These are phyloP conservation scores for Hypoxylon rickii DNA, from an alignment of 495 filamentous ascomycete species.

Conservation along the genomic window DNA sequence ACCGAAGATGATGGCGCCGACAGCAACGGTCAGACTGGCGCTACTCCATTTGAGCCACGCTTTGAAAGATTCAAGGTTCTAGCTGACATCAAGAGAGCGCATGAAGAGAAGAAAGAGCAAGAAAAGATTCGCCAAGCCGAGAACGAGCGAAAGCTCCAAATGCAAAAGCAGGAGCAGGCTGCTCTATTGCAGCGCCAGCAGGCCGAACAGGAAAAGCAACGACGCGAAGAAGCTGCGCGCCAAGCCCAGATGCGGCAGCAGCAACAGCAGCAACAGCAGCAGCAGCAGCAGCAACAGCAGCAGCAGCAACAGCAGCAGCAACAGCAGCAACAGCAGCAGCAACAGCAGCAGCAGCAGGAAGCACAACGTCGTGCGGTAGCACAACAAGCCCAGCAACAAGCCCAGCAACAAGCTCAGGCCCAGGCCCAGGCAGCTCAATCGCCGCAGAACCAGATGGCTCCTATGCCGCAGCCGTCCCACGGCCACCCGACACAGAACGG, in stretches of 20 bases:
- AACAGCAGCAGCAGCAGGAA: conserved; percentile 50
- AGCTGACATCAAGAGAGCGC: conserved; percentile 77
- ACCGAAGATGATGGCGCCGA: conserved; percentile 64
- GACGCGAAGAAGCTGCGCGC: conserved; percentile 42
- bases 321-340: conserved; percentile 35
- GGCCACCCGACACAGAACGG: conserved; percentile 50
- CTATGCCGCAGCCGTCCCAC: conserved; percentile 39
- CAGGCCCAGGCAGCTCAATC: conserved; percentile 49
- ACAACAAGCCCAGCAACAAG: conserved; percentile 52
- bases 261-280: conserved; percentile 36
- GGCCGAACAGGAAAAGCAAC: conserved; percentile 42
- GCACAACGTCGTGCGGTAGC: conserved; percentile 40
- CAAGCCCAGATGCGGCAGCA: conserved; percentile 39
- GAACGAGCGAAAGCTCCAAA: conserved; percentile 65
- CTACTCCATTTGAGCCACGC: conserved; percentile 74
- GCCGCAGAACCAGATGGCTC: conserved; percentile 30
- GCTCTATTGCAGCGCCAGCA: conserved; percentile 40
- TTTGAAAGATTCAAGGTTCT: conserved; percentile 92
- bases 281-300: conserved; percentile 39
- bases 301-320: conserved; percentile 42
- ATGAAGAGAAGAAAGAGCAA: conserved; percentile 71
- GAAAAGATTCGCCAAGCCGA: conserved; percentile 64
- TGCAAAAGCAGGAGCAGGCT: conserved; percentile 52
- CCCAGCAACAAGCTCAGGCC: conserved; percentile 46
- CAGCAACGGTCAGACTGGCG: conserved; percentile 73